Conservation (phyloP, 2,329 filamentous ascomycete species). For the Dactylonectria macrodidyma region DNA sequence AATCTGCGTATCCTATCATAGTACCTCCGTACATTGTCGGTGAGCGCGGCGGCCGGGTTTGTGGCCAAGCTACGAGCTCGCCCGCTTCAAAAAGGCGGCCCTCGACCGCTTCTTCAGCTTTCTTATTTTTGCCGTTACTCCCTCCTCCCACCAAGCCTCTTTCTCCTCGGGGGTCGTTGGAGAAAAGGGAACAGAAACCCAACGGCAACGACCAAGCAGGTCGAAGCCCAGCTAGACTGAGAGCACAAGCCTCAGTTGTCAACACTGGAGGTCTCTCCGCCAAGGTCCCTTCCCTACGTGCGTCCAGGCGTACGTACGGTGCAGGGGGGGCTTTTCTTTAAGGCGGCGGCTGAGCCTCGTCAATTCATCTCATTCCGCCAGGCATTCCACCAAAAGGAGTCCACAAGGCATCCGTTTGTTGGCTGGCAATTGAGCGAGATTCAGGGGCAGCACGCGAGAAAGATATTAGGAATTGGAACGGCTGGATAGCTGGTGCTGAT, state of each 20-base stretch:
- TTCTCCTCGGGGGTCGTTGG: slow-evolving; percentile 28
- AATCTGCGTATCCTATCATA: too few relatives aligned
- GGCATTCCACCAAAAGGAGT: neutral
- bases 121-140: neutral
- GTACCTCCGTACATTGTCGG: slow-evolving; percentile 26
- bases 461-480: slow-evolving; percentile 7
- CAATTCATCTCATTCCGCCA: neutral
- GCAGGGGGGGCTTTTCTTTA: neutral
- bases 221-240: slow-evolving; percentile 33
- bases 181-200: slow-evolving; percentile 36
- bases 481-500: neutral
- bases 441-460: slow-evolving; percentile 6
- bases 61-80: slow-evolving; percentile 19
- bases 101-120: slow-evolving; percentile 35
- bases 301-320: neutral
- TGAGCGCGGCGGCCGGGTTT: slow-evolving; percentile 24
- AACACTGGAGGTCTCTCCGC: slow-evolving; percentile 16
- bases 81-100: slow-evolving; percentile 27
- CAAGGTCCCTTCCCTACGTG: neutral
- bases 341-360: slow-evolving; percentile 23
- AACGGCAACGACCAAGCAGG: slow-evolving; percentile 25
- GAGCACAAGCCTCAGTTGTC: slow-evolving; percentile 21
- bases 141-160: slow-evolving; percentile 19
- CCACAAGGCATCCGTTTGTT: slow-evolving; percentile 17
- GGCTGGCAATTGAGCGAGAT: neutral